phyloP scores from a whole-genome alignment of 2,329 filamentous ascomycete species.

The Colletotrichum destructivum region DNA sequence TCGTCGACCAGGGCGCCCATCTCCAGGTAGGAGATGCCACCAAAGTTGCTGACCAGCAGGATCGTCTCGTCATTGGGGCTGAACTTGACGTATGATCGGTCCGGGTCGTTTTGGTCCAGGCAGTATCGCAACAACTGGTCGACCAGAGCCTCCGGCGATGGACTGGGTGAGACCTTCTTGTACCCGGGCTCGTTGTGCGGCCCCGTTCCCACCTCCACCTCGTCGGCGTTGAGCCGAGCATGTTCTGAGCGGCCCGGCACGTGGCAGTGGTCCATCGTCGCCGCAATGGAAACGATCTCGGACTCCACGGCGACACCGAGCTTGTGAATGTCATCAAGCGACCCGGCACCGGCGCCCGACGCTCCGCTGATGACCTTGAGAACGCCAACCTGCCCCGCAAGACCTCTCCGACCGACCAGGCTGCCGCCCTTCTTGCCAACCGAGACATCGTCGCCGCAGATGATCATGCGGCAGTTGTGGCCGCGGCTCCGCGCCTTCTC shows the following conservation, averaged over 20 bases:
- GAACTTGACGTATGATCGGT: slow-evolving; percentile 66
- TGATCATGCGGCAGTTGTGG: slow-evolving; percentile 69
- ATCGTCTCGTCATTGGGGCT: slow-evolving; percentile 63
- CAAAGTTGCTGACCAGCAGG: slow-evolving; percentile 72
- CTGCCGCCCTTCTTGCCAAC: slow-evolving; percentile 68
- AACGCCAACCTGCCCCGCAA: slow-evolving; percentile 74
- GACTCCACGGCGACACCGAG: slow-evolving; percentile 65
- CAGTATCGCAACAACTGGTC: slow-evolving; percentile 72
- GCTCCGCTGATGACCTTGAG: slow-evolving; percentile 71
- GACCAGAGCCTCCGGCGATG: slow-evolving; percentile 64
- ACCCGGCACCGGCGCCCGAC: slow-evolving; percentile 59
- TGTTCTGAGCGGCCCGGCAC: slow-evolving; percentile 68
- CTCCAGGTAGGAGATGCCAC: slow-evolving; percentile 71
- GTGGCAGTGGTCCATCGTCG: slow-evolving; percentile 74
- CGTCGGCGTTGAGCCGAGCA: slow-evolving; percentile 62
- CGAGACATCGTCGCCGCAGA: slow-evolving; percentile 77
- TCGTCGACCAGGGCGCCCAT: slow-evolving; percentile 69
- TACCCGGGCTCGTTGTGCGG: slow-evolving; percentile 78
- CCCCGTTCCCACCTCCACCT: slow-evolving; percentile 76
- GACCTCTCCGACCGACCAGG: slow-evolving; percentile 73
- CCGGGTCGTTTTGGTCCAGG: slow-evolving; percentile 69
- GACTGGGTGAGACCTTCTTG: slow-evolving; percentile 68
- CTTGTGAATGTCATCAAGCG: slow-evolving; percentile 65
- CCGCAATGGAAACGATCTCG: slow-evolving; percentile 70
- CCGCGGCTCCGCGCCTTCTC: slow-evolving; percentile 71